phyloP scores from a whole-genome alignment of 805 yeast genomes.

The Spathaspora gorwiae region DNA sequence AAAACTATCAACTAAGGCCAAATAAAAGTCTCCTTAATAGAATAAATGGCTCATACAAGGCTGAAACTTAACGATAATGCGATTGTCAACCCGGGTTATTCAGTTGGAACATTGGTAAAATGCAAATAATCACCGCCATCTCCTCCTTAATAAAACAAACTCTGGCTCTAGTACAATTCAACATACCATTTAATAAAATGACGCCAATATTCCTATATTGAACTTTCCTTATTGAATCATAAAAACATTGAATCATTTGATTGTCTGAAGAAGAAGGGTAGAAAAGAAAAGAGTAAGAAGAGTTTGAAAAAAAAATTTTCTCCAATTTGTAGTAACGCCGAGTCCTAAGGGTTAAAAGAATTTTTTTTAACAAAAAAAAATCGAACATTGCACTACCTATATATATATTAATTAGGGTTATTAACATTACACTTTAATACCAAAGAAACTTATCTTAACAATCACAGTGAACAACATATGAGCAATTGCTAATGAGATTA shows the following conservation, averaged over 20 bases:
- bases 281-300: neutral
- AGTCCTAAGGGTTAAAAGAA: neutral
- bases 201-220: neutral
- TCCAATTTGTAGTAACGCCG: neutral
- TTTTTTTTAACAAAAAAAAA: neutral
- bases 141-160: slow-evolving; percentile 1
- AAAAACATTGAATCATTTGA: too few species aligned
- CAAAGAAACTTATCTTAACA: slow-evolving; percentile 65
- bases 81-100: slow-evolving; percentile 45
- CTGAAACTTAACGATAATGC: slow-evolving; percentile 51
- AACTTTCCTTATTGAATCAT: neutral
- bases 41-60: slow-evolving; percentile 43
- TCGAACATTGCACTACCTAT: slow-evolving; percentile 6
- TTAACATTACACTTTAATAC: slow-evolving; percentile 17
- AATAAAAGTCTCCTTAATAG: too few species aligned
- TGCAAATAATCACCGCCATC: slow-evolving; percentile 45
- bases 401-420: neutral
- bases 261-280: neutral
- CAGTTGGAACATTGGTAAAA: slow-evolving; percentile 51
- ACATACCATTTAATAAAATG: slow-evolving; percentile 23
- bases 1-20: too few species aligned
- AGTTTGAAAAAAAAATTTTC: neutral
- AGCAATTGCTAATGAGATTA: slow-evolving; percentile 39
- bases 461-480: slow-evolving; percentile 59
- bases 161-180: neutral